Evolutionary conservation across 1,139 yeast genomes (phyloP), one percentile per base, ranked within the genome.

Genomic region (Geotrichum carabidarum): DNA sequence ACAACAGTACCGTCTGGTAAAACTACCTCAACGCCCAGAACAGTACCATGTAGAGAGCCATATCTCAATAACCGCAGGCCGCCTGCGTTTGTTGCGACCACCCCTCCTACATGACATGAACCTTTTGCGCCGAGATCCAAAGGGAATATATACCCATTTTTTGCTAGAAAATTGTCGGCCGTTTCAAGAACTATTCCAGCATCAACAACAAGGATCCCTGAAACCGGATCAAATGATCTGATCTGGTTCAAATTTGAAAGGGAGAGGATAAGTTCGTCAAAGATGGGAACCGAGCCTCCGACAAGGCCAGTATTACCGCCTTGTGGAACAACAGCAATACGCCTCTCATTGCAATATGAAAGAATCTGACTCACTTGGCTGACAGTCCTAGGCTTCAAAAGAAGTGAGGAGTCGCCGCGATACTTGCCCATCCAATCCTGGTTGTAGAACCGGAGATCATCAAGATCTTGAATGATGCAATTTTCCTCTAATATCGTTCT

Each of bases 401-500:
- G 91, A 50, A 93, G 71, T 64, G 80, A 76, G 0, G 96, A 84
- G 67, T 87, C 89, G 17, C 99, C 99, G 58, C 82, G 78, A 71
- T 91, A 93, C 71, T 93, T 93, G 68, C 90, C 79, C 97, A 91
- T 93, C 94, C 96, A 89, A 70, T 93, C 99, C 68, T 87, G 94
- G 66, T 93, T 93, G 75, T 74, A 89, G 59, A 80, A 80, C 37
- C 80, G 78, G 51, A 91, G 74, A 30, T 56, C 56, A 50, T 82
- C 84, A 4, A 80, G 77, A 53, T 73, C 83, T 61, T 66, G 78
- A 54, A 74, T 70, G 57, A 79, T 75, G 59, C 71, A 80, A 50
- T 72, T 77, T 64, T 71, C 74, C 1, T 75, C 73, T 58, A 90
- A 71, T 32, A 91, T 73, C 0, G 80, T 67, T 61, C 74, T 74